Conservation (phyloP, 192 early-diverging fungal species). For the Entomortierella parvispora region DNA sequence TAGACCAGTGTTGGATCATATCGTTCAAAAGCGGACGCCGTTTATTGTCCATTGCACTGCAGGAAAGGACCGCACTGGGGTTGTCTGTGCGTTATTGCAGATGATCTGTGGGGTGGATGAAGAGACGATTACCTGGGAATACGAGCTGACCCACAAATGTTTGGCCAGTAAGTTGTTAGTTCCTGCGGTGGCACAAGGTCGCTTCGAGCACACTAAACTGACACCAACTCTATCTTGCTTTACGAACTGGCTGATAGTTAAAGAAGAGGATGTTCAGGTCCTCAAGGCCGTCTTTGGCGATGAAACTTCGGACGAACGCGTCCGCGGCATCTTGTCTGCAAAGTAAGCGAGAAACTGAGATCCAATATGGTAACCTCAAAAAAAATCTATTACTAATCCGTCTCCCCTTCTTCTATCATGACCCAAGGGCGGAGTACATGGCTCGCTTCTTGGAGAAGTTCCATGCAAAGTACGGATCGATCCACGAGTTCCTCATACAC, state of each 20-base stretch:
- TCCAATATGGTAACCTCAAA: background rate
- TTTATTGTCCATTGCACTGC: slow-evolving; percentile 75
- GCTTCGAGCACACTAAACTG: too few species aligned
- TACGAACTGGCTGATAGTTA: background rate
- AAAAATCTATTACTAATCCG: background rate
- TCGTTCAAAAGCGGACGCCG: slow-evolving; percentile 51
- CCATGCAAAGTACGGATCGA: slow-evolving; percentile 51
- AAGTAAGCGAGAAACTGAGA: background rate
- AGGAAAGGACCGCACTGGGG: slow-evolving; percentile 73
- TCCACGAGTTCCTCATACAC: slow-evolving; percentile 48
- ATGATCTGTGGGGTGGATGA: slow-evolving; percentile 68
- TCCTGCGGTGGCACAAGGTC: too few species aligned
- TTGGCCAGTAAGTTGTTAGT: slow-evolving; percentile 6
- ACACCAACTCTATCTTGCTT: too few species aligned
- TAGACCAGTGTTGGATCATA: slow-evolving; percentile 50
- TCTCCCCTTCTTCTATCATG: background rate
- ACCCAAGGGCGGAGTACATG: slow-evolving; percentile 19
- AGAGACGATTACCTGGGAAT: slow-evolving; percentile 69
- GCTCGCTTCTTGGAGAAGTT: slow-evolving; percentile 35
- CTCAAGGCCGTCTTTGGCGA: slow-evolving; percentile 9
- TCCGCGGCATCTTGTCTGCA: slow-evolving; percentile 12
- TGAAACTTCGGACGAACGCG: slow-evolving; percentile 1
- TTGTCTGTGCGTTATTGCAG: slow-evolving; percentile 65
- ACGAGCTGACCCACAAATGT: slow-evolving; percentile 56
- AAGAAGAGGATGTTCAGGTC: slow-evolving; percentile 18